A percentile compares a stretch with the other conserved stretches of the same genome.
Conservation (phyloP, 371 early-diverging fungal genomes). For the Ordospora pajunii region DNA sequence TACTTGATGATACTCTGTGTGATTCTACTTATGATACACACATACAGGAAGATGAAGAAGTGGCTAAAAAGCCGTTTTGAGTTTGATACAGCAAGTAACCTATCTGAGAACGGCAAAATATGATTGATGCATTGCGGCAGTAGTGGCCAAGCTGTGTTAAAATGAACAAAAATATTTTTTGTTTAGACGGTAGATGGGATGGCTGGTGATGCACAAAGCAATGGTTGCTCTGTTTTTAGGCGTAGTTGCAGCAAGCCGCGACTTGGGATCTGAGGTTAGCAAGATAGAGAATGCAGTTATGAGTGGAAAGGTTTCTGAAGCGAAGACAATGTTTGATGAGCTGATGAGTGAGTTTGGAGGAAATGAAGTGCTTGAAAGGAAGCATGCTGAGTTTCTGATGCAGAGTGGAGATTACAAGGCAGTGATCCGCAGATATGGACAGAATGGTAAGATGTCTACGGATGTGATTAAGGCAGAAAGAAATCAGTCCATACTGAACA, state of each 20-base stretch:
- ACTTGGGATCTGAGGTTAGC: not conserved
- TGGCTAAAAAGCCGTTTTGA: not conserved
- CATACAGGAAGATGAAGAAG: not conserved
- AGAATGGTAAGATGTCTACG: not conserved
- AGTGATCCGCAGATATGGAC: slow-evolving; percentile 19
- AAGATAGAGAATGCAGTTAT: not conserved
- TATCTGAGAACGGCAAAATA: too few species aligned
- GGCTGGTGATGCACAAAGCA: not conserved
- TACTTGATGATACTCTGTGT: not conserved
- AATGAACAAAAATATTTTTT: too few species aligned
- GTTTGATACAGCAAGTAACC: too few species aligned
- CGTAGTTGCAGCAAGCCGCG: not conserved
- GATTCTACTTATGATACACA: not conserved
- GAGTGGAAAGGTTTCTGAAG: slow-evolving; percentile 8
- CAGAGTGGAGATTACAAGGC: slow-evolving; percentile 10
- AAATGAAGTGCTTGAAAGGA: slow-evolving; percentile 4
- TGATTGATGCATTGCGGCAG: too few species aligned
- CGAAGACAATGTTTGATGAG: slow-evolving; percentile 3
- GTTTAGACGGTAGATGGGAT: too few species aligned
- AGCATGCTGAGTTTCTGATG: slow-evolving; percentile 16
- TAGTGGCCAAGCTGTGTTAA: too few species aligned
- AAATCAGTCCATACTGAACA: not conserved
- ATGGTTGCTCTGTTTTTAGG: not conserved
- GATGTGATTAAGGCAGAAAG: not conserved
- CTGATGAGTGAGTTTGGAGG: not conserved